These are phyloP conservation scores for Kazachstania viticola DNA, from an alignment of 805 yeast species.

Conservation along the genomic window DNA sequence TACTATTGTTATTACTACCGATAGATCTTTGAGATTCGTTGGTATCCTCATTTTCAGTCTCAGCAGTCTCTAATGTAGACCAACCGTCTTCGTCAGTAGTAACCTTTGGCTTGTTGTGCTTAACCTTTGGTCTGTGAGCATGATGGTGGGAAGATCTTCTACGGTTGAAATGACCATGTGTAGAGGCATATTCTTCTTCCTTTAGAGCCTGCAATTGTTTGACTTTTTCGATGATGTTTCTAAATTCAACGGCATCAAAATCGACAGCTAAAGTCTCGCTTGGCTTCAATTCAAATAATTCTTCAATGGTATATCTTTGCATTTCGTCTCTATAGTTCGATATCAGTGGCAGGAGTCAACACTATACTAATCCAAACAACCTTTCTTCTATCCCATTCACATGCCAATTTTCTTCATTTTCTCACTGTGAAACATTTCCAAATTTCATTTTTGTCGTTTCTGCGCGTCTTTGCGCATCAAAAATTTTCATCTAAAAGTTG, in stretches of 20 bases:
- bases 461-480: too few relatives aligned
- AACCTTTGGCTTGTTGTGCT: slow-evolving; percentile 41
- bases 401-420: too few relatives aligned
- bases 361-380: too few relatives aligned
- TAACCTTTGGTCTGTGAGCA: slow-evolving; percentile 40
- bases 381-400: too few relatives aligned
- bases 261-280: slow-evolving; percentile 50
- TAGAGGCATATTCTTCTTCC: slow-evolving; percentile 25
- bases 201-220: slow-evolving; percentile 33
- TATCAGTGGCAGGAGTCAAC: too few relatives aligned
- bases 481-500: too few relatives aligned
- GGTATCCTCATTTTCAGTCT: slow-evolving; percentile 11
- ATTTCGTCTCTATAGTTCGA: too few relatives aligned
- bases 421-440: too few relatives aligned
- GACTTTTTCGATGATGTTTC: slow-evolving; percentile 54
- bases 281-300: slow-evolving; percentile 46
- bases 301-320: slow-evolving; percentile 51
- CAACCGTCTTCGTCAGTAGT: slow-evolving; percentile 71
- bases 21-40: slow-evolving; percentile 27
- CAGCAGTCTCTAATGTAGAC: slow-evolving; percentile 47
- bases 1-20: too few relatives aligned
- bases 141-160: slow-evolving; percentile 50
- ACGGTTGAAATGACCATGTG: slow-evolving; percentile 34
- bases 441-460: too few relatives aligned
- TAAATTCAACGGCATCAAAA: slow-evolving; percentile 53